Evolutionary conservation across 306 rosid species (phyloP), one percentile per base, ranked within the genome.

Genomic region (Lathyrus aphaca): DNA sequence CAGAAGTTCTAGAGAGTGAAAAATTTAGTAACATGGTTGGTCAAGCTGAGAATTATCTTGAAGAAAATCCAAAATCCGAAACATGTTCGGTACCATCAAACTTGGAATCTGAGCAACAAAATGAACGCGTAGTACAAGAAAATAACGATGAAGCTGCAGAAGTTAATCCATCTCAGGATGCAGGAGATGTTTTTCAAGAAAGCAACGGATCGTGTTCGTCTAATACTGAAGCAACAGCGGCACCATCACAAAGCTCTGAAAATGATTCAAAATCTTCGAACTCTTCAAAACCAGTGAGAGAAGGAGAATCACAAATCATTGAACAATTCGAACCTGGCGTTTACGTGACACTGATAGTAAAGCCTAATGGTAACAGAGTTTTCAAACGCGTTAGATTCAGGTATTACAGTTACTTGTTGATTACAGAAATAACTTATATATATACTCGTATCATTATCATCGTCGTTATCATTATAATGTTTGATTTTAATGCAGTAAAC

Each of bases 251-350:
- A 58, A 83, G 82, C 66, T 69, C 85, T 27, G 87, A 75, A 73
- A 76, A 74, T 55, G 76, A 69, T 54, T 69, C 83, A 4, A 81
- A 54, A 64, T 74, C 86, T 16, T 44, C 19, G 0, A 79, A 74
- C 11, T 16, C 83, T 72, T 78, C 95, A 32, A 50, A 78, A 15
- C 4, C 40, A 1, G 37, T 8, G 49, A 74, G 55, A 12, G 82
- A 79, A 62, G 86, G 77, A 74, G 88, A 87, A 74, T 55, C 50
- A 18, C 86, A 95, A 83, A 73, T 84, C 58, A 81, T 83, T 21
- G 97, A 95, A 78, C 88, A 86, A 73, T 95, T 95, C 63, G 99
- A 82, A 77, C 91, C 96, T 6, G 97, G 99, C 3, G 97, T 95
- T 57, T 91, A 84, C 60, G 91, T 91, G 27, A 89, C 91, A 49